Base-by-base conservation (phyloP, 2,329 filamentous ascomycete species). In the Chaetomiaceae sp. region DNA sequence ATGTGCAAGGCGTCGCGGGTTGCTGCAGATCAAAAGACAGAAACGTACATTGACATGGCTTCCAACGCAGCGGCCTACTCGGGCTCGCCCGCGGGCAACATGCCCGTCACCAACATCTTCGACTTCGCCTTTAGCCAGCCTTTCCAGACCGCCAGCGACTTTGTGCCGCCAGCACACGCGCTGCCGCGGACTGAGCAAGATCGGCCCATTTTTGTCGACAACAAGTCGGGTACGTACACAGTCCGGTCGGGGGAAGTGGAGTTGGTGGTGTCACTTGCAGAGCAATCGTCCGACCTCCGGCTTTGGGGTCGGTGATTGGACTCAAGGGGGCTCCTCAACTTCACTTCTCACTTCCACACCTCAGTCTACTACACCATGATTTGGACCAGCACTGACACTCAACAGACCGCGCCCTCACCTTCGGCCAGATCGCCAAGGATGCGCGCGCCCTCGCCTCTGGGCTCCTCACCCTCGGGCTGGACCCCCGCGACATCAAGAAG, bases 151-250 rank as follows among this genome's bases (percentile, higher is more conserved):
- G 60, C 68, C 47, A 68, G 57, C 43, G 62, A 63, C 4, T 67
- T 64, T 48, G 60, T 64, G 0, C 65, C 69, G 11, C 45, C 61
- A 1, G 56, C 59, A 3, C 69, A 70, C 25, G 55, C 56, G 3
- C 58, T 75, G 5, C 61, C 67, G 3, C 63, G 49, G n/a, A 65
- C 72, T 37, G 63, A 66, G 20, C 63, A 65, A 0, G 61, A 64
- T 23, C 59, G 66, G 37, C 66, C 68, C 19, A 68, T 74, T 50
- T 73, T 73, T 53, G 64, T 74, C 20, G 72, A 75, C 56, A 66
- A 73, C 51, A 67, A 68, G 48, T 66, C 66, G 25, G 68, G 72
- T 73, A 60, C 57, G 69, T 55, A 11, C 22, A 36, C 6, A 4
- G 15, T 31, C 8, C 14, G n/a, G n/a, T n/a, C n/a, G n/a, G 27